Evolutionary conservation across 139 green algal genomes (phyloP), one percentile per base, ranked within the genome.

Genomic region (Zygnema cylindricum): DNA sequence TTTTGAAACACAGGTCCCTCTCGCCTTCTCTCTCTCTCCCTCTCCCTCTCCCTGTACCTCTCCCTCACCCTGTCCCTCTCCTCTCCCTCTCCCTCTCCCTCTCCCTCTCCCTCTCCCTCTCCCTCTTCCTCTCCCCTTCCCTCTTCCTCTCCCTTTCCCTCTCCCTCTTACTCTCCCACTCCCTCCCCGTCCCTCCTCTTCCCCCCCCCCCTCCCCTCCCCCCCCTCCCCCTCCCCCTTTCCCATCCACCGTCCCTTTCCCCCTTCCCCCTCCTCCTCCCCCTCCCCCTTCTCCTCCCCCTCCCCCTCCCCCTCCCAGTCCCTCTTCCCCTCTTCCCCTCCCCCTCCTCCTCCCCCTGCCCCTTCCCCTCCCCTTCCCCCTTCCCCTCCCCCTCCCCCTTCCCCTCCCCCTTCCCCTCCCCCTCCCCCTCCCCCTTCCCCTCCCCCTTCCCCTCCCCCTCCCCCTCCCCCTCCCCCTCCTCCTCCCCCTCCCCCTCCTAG

Each of bases 351-450:
- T 79, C 71, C 21, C 71, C 21, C 71, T 3, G 71, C 71, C 0
- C 92, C 98, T 78, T 95, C 95, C 41, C 96, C 96, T 1, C 95
- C 95, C 25, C 85, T 97, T 22, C 95, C 95, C 36, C 55, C 49
- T 63, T 7, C 49, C 49, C 7, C 49, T 7, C 49, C 7, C 49
- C 7, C 49, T 63, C 16, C 7, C 16, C 49, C 49, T 16, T 63
- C 49, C 49, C 49, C 16, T 16, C 16, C 49, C 16, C 49, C 16
- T 63, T 63, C 49, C 49, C 49, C 16, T 16, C 49, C 49, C 16
- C 49, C 7, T 63, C 16, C 49, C 16, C 49, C 16, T 16, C 16
- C 49, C 7, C 49, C 49, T 16, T 63, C 49, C 16, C 49, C 49
- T 63, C 16, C 49, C 16, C 16, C 7, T 63, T 16, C 16, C 49